Evolutionary conservation across 345 rosid genomes (phyloP).

Genomic region (Fremontodendron californicum): DNA sequence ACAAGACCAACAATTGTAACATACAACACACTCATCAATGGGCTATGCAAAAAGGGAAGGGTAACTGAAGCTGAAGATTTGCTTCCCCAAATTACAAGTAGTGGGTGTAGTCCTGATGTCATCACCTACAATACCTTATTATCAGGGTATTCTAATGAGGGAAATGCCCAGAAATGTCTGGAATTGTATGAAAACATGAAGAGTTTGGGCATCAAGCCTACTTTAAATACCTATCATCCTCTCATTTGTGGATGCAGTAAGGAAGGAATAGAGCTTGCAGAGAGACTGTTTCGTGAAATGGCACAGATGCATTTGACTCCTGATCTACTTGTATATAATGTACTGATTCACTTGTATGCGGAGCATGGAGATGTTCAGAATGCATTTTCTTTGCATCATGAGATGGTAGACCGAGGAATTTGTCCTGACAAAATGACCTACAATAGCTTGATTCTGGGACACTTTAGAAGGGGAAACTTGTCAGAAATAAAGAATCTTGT

Average conservation of each 20-base stretch:
- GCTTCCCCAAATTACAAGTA: slow-evolving; percentile 42
- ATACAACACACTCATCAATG: slow-evolving; percentile 65
- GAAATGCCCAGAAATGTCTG: slow-evolving; percentile 52
- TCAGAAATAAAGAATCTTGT: slow-evolving; percentile 40
- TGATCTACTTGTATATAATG: slow-evolving; percentile 51
- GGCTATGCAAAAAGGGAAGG: slow-evolving; percentile 56
- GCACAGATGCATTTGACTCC: slow-evolving; percentile 44
- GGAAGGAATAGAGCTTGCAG: slow-evolving; percentile 43
- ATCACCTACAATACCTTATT: slow-evolving; percentile 69
- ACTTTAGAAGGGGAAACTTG: slow-evolving; percentile 41
- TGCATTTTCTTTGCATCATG: slow-evolving; percentile 38
- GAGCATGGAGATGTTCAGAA: slow-evolving; percentile 44
- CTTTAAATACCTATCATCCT: slow-evolving; percentile 52
- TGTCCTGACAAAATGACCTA: slow-evolving; percentile 55
- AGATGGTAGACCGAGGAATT: slow-evolving; percentile 55
- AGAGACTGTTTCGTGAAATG: slow-evolving; percentile 57
- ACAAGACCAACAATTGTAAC: slow-evolving; percentile 58
- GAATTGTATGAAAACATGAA: slow-evolving; percentile 62
- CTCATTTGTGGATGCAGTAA: slow-evolving; percentile 47
- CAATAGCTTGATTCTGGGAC: slow-evolving; percentile 62
- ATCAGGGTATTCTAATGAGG: slow-evolving; percentile 53
- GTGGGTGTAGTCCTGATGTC: slow-evolving; percentile 58
- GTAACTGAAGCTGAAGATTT: slow-evolving; percentile 61
- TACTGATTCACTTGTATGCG: slow-evolving; percentile 47
- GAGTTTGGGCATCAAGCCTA: slow-evolving; percentile 51